phyloP scores from a whole-genome alignment of 768 basidiomycete species.

The Holtermannia corniformis region DNA sequence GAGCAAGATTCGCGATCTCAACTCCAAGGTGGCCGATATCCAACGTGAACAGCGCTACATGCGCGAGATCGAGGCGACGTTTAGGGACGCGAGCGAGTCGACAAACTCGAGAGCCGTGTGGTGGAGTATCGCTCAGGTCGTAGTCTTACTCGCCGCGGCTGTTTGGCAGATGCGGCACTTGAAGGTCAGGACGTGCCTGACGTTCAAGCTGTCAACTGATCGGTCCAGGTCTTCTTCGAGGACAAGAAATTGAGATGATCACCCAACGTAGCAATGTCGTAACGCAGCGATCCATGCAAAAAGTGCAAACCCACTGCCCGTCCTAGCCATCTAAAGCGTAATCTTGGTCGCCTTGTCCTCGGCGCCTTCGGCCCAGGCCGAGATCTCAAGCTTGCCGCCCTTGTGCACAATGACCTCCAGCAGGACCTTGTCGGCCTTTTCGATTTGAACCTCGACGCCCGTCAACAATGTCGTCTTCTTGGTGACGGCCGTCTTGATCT shows the following conservation, averaged over 20 bases:
- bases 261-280: no score
- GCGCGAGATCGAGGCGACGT: slow-evolving; percentile 86
- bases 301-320: neutral
- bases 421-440: slow-evolving; percentile 17
- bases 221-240: slow-evolving; percentile 25
- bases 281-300: neutral
- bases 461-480: slow-evolving; percentile 29
- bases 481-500: slow-evolving; percentile 35
- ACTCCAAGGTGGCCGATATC: slow-evolving; percentile 85
- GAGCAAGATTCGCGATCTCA: slow-evolving; percentile 72
- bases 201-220: neutral
- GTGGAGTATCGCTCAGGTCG: slow-evolving; percentile 84
- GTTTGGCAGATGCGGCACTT: slow-evolving; percentile 90
- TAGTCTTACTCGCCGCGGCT: slow-evolving; percentile 72
- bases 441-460: slow-evolving; percentile 22
- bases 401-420: slow-evolving; percentile 34
- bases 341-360: slow-evolving; percentile 22
- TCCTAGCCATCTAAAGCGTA: slow-evolving; percentile 11
- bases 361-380: slow-evolving; percentile 34
- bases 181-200: slow-evolving; percentile 50
- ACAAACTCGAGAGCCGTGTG: slow-evolving; percentile 91
- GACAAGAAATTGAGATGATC: slow-evolving; percentile 33
- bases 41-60: slow-evolving; percentile 95
- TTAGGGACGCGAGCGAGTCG: slow-evolving; percentile 72
- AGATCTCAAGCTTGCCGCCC: slow-evolving; percentile 23